Base-by-base conservation (phyloP, 176 grass and related monocot genomes). In the Ampelocalamus luodianensis region DNA sequence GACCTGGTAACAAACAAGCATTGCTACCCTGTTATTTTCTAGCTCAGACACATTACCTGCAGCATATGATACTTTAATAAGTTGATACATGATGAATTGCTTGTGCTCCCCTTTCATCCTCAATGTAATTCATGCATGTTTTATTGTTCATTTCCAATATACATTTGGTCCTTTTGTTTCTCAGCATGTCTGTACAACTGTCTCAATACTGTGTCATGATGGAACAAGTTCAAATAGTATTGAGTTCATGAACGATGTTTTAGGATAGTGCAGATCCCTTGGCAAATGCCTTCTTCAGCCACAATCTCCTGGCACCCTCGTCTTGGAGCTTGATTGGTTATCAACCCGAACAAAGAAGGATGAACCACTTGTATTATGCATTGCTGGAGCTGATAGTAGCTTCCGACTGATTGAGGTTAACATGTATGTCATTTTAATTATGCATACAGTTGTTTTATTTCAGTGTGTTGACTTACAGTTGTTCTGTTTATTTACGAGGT, bases 281-380 rank as follows among this genome's bases (percentile, higher is more conserved):
- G 89, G 96, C 96, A 66, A 96, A 99, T 89, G 89, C 96, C 86
- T 99, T 94, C 83, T 99, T 78, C 96, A 99, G 72, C 93, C 96
- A 12, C 96, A 99, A 49, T 99, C 93, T 78, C 96, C 96, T 89
- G 96, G 96, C 69, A 95, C 96, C 55, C 92, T 98, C 83, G 96
- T 98, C 72, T 87, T 98, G 84, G 96, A 98, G 87, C 93, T 98
- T 83, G 96, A 98, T 93, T 98, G 96, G 96, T 85, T 98, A 74
- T 90, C 96, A 77, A 95, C 87, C 22, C 85, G 91, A 70, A 92
- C 85, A 88, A 95, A 82, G 77, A 98, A 89, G 85, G 91, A 93
- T 77, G 96, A 98, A 68, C 96, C 96, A 49, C 89, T 98, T 72
- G 90, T 92, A 66, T 88, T 98, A 71, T 95, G 96, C 86, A 98